Evolutionary conservation across 2,329 filamentous ascomycete species (phyloP), one percentile per base, ranked within the genome.

Genomic region (Trichoderma simmonsii): DNA sequence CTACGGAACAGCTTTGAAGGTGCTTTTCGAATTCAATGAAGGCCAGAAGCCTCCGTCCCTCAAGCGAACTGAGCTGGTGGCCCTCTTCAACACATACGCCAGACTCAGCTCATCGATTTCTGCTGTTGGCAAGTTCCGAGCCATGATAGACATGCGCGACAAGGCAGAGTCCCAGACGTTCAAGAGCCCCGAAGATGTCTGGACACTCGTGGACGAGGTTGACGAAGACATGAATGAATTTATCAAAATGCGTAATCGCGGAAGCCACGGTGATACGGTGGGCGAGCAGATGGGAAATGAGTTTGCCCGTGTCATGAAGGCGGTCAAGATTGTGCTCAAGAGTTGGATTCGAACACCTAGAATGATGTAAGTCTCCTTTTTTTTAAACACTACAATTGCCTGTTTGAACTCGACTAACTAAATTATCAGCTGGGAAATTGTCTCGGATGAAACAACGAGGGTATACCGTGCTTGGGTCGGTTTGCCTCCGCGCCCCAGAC

Each of bases 1-100:
- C 3, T 98, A 98, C 79, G 96, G 96, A 64, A 94, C 96, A 0
- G 96, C 96, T 0, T 85, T 99, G 74, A 99, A 99, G 83, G 92
- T 99, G 5, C 87, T 99, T 1, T 99, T 99, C 78, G 96, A 99
- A 81, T 96, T 94, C 74, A 94, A 97, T 76, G 88, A 89, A 78
- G 86, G 88, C 75, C 86, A 84, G 75, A 87, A 91, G 74, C 87
- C 86, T n/a, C 94, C 94, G 0, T 85, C 88, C 15, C 87, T 98
- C 24, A 90, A 95, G 79, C 88, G 96, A 75, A 98, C 95, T 0
- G 96, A 99, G 82, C 86, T 99, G 12, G 96, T 99, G 24, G 93
- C 96, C 2, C 86, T 99, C 24, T 92, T 98, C 83, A 99, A 99
- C 82, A 98, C 96, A 0, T 91, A 98, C 72, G 93, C 93, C 34